These are phyloP conservation scores for Clausena lansium DNA, from an alignment of 345 rosid genomes.

Conservation along the genomic window DNA sequence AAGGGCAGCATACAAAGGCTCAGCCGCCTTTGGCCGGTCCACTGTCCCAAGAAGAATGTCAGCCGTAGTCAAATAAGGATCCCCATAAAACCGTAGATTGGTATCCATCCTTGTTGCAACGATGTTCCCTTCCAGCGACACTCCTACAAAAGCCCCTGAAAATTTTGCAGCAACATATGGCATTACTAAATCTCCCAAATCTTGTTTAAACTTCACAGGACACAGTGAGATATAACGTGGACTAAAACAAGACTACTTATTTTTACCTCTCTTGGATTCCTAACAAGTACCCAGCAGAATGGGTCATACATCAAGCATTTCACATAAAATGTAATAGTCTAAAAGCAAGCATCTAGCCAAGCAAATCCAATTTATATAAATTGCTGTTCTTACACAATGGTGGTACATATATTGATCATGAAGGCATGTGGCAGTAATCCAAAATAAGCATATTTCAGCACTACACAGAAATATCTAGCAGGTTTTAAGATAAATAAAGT, in stretches of 20 bases:
- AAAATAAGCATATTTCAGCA: background rate
- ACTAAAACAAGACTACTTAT: background rate
- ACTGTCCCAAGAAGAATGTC: constrained; percentile 84
- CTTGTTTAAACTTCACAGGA: background rate
- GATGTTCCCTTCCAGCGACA: constrained; percentile 85
- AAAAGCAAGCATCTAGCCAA: background rate
- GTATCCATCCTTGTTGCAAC: constrained; percentile 83
- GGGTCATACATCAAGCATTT: background rate
- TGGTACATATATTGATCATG: background rate
- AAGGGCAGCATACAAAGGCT: constrained; percentile 76
- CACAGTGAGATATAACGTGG: background rate
- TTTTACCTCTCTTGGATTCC: background rate
- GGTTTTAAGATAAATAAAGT: background rate
- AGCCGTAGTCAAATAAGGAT: constrained; percentile 74
- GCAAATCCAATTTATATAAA: background rate
- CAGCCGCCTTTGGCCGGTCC: constrained; percentile 87
- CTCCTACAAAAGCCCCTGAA: constrained; percentile 96
- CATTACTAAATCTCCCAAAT: background rate
- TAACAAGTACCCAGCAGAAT: background rate
- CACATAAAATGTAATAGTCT: background rate
- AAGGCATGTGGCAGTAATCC: background rate
- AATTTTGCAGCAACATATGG: constrained; percentile 2
- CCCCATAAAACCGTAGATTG: constrained; percentile 86
- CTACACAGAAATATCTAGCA: background rate
- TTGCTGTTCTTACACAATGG: background rate